Evolutionary conservation across 768 basidiomycete species (phyloP).

Genomic region (Multifurca ochricompacta): DNA sequence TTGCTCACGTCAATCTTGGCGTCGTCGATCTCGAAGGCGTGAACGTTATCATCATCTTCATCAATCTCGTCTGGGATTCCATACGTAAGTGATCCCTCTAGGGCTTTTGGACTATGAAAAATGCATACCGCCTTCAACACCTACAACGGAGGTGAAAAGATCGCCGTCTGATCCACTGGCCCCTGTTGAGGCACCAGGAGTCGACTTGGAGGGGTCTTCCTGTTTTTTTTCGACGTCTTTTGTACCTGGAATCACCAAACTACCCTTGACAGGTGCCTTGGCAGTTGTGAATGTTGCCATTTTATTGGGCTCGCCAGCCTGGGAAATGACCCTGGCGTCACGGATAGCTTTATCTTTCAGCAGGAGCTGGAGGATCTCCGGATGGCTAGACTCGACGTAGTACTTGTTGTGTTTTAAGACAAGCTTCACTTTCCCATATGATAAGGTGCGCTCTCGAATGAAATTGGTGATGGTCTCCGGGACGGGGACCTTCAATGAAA

Average conservation of each 20-base stretch:
- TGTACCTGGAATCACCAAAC: conserved; percentile 80
- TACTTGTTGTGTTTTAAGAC: conserved; percentile 98
- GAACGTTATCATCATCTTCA: conserved; percentile 95
- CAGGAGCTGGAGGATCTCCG: conserved; percentile 82
- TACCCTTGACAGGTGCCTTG: conserved; percentile 77
- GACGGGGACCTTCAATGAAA: conserved; percentile 68
- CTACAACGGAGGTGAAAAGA: conserved; percentile 92
- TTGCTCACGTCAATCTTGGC: conserved; percentile 78
- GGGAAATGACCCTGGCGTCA: conserved; percentile 71
- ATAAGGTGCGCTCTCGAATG: conserved; percentile 89
- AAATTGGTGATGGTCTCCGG: conserved; percentile 79
- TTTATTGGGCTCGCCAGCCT: conserved; percentile 67
- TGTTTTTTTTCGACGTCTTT: conserved; percentile 66
- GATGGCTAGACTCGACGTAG: conserved; percentile 92
- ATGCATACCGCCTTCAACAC: conserved; percentile 73
- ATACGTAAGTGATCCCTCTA: conserved; percentile 6
- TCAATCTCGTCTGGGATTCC: conserved; percentile 76
- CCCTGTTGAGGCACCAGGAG: conserved; percentile 23
- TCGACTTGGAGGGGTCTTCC: conserved; percentile 41
- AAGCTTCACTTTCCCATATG: conserved; percentile 97
- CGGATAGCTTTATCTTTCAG: conserved; percentile 83
- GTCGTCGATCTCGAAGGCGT: conserved; percentile 94
- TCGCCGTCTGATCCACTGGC: conserved; percentile 51
- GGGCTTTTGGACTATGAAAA: neutral
- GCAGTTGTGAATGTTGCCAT: conserved; percentile 69